phyloP scores from a whole-genome alignment of 371 early-diverging fungal genomes.

The Mortierella polycephala region DNA sequence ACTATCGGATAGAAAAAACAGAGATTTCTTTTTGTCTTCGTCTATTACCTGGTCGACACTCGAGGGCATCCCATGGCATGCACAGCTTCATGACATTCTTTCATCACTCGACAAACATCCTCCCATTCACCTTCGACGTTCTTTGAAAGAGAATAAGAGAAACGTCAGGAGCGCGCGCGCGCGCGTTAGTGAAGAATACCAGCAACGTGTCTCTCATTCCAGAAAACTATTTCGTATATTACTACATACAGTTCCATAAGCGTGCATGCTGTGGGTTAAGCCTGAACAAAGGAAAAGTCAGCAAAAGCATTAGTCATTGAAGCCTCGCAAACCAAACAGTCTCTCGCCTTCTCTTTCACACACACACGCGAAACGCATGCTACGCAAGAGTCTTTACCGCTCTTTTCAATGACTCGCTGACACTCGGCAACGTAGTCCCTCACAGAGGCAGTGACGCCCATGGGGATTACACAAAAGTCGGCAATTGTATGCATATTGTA shows the following conservation, averaged over 20 bases:
- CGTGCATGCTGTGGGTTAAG: conserved; percentile 34
- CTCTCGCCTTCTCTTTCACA: too few species aligned
- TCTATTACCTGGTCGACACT: conserved; percentile 48
- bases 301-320: too few species aligned
- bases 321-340: too few species aligned
- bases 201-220: neutral
- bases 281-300: conserved; percentile 8
- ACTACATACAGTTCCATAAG: conserved; percentile 51
- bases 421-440: conserved; percentile 52
- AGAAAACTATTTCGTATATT: neutral
- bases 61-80: conserved; percentile 55
- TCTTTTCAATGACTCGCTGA: conserved; percentile 53
- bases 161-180: neutral
- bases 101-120: conserved; percentile 52
- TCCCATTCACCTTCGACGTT: conserved; percentile 55
- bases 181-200: neutral
- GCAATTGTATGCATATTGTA: conserved; percentile 48
- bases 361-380: too few species aligned
- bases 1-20: neutral
- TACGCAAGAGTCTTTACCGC: conserved; percentile 25
- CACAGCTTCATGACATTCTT: conserved; percentile 53
- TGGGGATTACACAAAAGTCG: conserved; percentile 53
- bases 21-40: neutral
- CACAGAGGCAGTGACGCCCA: conserved; percentile 52
- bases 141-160: conserved; percentile 1